These are phyloP conservation scores for Syzygium aromaticum DNA, from an alignment of 345 rosid species.

Conservation along the genomic window DNA sequence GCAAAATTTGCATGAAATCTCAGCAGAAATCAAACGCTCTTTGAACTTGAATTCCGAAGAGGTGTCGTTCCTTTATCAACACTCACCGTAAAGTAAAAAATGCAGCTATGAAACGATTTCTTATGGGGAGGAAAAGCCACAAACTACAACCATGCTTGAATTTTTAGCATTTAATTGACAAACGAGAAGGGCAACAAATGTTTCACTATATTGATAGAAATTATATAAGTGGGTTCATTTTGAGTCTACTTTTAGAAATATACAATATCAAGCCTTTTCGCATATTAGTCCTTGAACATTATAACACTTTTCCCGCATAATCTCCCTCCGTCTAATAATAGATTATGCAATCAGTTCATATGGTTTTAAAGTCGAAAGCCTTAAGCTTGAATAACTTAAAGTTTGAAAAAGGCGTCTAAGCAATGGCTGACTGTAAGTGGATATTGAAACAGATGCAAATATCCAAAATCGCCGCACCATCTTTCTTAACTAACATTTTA, in stretches of 20 bases:
- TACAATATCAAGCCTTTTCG: not conserved
- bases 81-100: not conserved
- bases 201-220: not conserved
- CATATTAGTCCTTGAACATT: not conserved
- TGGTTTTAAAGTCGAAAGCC: not conserved
- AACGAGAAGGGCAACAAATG: not conserved
- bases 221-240: too few species aligned
- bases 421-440: not conserved
- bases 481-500: not conserved
- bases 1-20: not conserved
- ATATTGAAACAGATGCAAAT: not conserved
- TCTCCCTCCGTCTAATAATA: not conserved
- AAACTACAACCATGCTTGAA: not conserved
- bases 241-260: not conserved
- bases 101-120: not conserved
- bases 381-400: not conserved
- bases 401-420: not conserved
- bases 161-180: not conserved
- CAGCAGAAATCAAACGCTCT: not conserved
- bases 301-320: not conserved
- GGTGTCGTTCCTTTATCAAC: not conserved
- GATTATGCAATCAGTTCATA: not conserved
- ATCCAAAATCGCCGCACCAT: not conserved
- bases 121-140: not conserved
- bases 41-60: not conserved